Evolutionary conservation across 2,329 filamentous ascomycete species (phyloP), one percentile per base, ranked within the genome.

Genomic region (Cladophialophora immunda): DNA sequence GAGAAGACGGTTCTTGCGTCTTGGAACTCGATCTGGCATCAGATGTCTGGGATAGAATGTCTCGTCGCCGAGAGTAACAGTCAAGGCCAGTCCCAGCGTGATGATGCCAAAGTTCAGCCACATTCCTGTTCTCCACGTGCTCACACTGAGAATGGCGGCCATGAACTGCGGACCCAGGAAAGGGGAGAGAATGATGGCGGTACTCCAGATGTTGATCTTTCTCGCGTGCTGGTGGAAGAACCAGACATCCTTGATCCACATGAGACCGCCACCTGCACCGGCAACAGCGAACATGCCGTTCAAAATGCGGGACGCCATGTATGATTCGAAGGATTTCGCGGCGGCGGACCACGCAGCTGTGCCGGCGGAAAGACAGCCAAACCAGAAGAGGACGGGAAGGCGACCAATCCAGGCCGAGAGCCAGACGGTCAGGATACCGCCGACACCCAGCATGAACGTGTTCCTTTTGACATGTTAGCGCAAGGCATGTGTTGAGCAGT

Each of bases 221-320:
- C 69, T 61, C 3, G 78, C 74, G 38, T 84, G 78, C 68, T 87
- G 82, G 70, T 88, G 86, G 75, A 87, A 86, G 77, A 86, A 88
- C 78, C 86, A 89, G 65, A 87, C 80, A 73, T 88, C 86, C 62
- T 86, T 83, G 73, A 86, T 83, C 72, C 83, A 83, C 70, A 84
- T 83, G 59, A 87, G 77, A 9, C 82, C 83, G 17, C 75, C 74
- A 15, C 73, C 75, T 9, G 75, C 73, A 6, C 70, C 74, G 9
- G 71, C 80, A 4, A 82, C 83, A 36, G 78, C 79, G 73, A 85
- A 84, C 68, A 85, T 81, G 22, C 83, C 76, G 60, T 77, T 83
- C 36, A 84, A 74, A 54, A 84, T 82, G 32, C 82, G 80, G 3
- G 81, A 81, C 2, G 80, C 81, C 77, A 83, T 81, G 72, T 82